Evolutionary conservation across 345 rosid species (phyloP).

Genomic region (Crucihimalaya himalaica): DNA sequence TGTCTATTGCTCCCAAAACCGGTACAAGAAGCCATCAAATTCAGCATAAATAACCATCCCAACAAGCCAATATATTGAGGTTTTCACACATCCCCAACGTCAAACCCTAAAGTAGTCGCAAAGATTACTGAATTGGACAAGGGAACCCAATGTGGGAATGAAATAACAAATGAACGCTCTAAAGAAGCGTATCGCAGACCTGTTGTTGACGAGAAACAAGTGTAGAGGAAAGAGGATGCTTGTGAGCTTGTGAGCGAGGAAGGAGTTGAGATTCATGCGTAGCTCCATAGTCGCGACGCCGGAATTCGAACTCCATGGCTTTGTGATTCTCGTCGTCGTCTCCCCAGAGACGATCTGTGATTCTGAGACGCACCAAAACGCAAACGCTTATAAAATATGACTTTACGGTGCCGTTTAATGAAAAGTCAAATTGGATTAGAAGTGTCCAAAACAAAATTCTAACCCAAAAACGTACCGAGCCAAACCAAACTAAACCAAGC

Average conservation of each 20-base stretch:
- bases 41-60: not conserved
- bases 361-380: slow-evolving; percentile 6
- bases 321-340: slow-evolving; percentile 21
- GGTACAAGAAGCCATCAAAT: too few relatives aligned
- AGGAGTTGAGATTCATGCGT: slow-evolving; percentile 52
- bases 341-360: slow-evolving; percentile 19
- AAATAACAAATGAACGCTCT: not conserved
- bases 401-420: not conserved
- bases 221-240: slow-evolving; percentile 62
- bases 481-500: not conserved
- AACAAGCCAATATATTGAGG: not conserved
- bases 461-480: not conserved
- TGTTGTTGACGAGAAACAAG: slow-evolving; percentile 43
- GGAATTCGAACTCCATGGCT: slow-evolving; percentile 59
- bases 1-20: too few relatives aligned
- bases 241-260: slow-evolving; percentile 50
- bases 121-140: not conserved
- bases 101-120: not conserved
- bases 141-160: not conserved
- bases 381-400: not conserved
- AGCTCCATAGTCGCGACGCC: slow-evolving; percentile 59
- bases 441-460: not conserved
- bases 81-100: not conserved
- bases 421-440: not conserved
- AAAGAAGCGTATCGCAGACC: slow-evolving; percentile 39